Evolutionary conservation across 2,329 filamentous ascomycete species (phyloP).

Genomic region (Botrytis byssoidea): DNA sequence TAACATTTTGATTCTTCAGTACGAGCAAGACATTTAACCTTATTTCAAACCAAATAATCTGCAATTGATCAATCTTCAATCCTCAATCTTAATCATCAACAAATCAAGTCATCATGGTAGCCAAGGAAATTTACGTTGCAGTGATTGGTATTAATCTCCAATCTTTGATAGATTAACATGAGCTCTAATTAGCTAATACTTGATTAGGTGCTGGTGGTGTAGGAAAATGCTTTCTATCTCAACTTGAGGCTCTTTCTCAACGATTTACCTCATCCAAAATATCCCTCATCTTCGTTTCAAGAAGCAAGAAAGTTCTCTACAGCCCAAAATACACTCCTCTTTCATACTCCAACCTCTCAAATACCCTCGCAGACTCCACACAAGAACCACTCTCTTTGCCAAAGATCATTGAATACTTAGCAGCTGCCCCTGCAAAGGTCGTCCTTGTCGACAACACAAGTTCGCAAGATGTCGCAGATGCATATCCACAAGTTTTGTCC

Average conservation of each 20-base stretch:
- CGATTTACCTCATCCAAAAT: conserved; percentile 65
- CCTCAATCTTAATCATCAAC: not conserved
- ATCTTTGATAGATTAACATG: conserved; percentile 29
- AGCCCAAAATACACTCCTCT: conserved; percentile 69
- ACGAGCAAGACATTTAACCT: not conserved
- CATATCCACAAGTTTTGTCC: conserved; percentile 78
- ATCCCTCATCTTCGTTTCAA: conserved; percentile 79
- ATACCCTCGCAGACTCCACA: conserved; percentile 62
- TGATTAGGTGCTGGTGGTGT: conserved; percentile 81
- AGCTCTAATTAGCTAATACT: conserved; percentile 8
- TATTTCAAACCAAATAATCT: not conserved
- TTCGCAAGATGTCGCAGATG: conserved; percentile 77
- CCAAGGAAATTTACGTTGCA: conserved; percentile 45
- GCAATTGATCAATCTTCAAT: not conserved
- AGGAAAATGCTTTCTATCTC: conserved; percentile 83
- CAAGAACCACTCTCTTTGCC: conserved; percentile 65
- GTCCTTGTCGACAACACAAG: conserved; percentile 95
- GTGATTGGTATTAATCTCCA: conserved; percentile 43
- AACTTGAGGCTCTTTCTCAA: conserved; percentile 67
- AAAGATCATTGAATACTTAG: conserved; percentile 75
- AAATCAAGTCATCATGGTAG: conserved; percentile 29
- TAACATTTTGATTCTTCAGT: conserved; percentile 1
- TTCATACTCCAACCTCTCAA: conserved; percentile 57
- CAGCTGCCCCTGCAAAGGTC: conserved; percentile 71
- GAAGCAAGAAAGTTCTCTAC: conserved; percentile 80